Percentiles rank a stretch among this genome's conserved stretches.
Evolutionary conservation across 306 rosid genomes (phyloP).

Genomic region (Sphenostylis stenocarpa): DNA sequence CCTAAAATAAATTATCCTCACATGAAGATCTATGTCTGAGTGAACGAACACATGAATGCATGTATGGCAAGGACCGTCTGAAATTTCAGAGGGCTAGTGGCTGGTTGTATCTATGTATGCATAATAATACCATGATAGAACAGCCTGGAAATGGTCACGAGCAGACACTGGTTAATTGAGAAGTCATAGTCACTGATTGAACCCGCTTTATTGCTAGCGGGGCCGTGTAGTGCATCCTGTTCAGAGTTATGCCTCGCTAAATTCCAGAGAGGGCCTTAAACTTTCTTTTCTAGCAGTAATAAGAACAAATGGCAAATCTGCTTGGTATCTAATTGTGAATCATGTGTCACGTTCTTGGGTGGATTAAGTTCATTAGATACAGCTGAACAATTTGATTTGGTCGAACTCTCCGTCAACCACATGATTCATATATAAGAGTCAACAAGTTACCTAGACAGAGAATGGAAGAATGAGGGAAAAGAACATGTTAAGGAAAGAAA

Average conservation of each 20-base stretch:
- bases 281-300: constrained; percentile 24
- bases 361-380: constrained; percentile 3
- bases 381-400: not conserved
- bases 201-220: constrained; percentile 53
- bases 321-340: constrained; percentile 50
- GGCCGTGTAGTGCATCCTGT: constrained; percentile 44
- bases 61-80: constrained; percentile 28
- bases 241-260: constrained; percentile 34
- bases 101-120: constrained; percentile 26
- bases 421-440: not conserved
- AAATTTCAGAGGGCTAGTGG: constrained; percentile 31
- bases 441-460: not conserved
- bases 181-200: constrained; percentile 47
- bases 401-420: not conserved
- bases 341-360: constrained; percentile 43
- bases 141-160: constrained; percentile 59
- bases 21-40: constrained; percentile 31
- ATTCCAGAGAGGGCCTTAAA: constrained; percentile 36
- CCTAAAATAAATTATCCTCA: constrained; percentile 26
- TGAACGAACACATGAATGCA: constrained; percentile 25
- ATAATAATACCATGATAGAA: constrained; percentile 30
- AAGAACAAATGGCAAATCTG: constrained; percentile 56
- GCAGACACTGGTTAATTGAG: constrained; percentile 35
- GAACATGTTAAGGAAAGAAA: not conserved
- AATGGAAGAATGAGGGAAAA: constrained; percentile 1